Evolutionary conservation across 495 filamentous ascomycete genomes (phyloP).

Genomic region (Geoglossum glabrum): DNA sequence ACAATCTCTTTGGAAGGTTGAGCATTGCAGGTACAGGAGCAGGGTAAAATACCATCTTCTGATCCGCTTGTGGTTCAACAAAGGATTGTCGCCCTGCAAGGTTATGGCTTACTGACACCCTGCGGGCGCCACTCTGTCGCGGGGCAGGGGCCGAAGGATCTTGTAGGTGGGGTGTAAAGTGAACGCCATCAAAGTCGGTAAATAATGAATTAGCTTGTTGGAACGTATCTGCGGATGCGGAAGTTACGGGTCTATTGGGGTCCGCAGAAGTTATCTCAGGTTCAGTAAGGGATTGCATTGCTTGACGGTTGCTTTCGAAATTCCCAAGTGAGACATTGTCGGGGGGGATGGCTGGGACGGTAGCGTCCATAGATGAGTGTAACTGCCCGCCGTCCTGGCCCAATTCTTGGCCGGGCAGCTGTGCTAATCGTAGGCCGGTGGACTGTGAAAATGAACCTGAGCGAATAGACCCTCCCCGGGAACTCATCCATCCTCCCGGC

Average conservation of each 20-base stretch:
- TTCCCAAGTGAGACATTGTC: background rate
- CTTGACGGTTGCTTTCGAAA: background rate
- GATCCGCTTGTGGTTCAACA: constrained; percentile 39
- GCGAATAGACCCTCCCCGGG: background rate
- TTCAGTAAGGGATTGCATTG: background rate
- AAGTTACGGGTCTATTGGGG: constrained; percentile 8
- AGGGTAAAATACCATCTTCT: constrained; percentile 85
- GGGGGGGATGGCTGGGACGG: background rate
- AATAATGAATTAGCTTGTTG: constrained; percentile 54
- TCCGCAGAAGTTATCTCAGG: background rate
- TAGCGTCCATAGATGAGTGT: background rate
- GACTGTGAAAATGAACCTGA: background rate
- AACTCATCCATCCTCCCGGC: constrained; percentile 33
- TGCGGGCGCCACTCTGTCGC: constrained; percentile 3
- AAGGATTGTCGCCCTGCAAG: constrained; percentile 20
- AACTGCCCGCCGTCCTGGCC: background rate
- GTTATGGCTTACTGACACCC: constrained; percentile 2
- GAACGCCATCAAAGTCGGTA: constrained; percentile 84
- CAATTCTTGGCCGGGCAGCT: background rate
- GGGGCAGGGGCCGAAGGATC: background rate
- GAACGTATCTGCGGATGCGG: constrained; percentile 47
- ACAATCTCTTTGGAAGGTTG: constrained; percentile 75
- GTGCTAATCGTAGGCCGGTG: background rate
- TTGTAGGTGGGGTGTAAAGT: constrained; percentile 28
- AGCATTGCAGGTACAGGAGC: constrained; percentile 86